Evolutionary conservation across 2,329 filamentous ascomycete species (phyloP), one percentile per base, ranked within the genome.

Genomic region (Ustilaginoidea virens): DNA sequence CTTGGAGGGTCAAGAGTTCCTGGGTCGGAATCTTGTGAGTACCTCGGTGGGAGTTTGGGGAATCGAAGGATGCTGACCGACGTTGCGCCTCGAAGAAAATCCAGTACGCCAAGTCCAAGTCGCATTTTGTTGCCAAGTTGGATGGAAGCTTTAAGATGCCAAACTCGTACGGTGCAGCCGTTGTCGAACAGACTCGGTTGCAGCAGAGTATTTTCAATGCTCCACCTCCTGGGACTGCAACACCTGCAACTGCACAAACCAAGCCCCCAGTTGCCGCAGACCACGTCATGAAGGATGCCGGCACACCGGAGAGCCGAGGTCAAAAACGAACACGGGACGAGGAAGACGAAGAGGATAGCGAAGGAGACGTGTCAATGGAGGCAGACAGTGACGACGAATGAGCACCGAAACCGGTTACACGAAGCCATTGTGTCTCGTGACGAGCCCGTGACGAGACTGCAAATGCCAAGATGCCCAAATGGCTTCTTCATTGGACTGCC

Each of bases 91-190:
- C 16, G n/a, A 35, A 96, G 87, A 80, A 75, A 70, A 85, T 98
- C 42, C 66, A 77, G 39, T 98, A 96, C 52, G 85, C 81, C 33
- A 93, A 86, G 53, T 74, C 76, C 33, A 87, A 87, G 48, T 94
- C 86, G 4, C 68, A 93, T 51, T 78, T 80, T 15, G 73, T 98
- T 36, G 74, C 83, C 19, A 93, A 92, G 53, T 73, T 98, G 30
- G 86, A 93, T 40, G 90, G 90, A 37, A 87, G 82, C 10, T 93
- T 85, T 57, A 75, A 76, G 46, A 66, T 80, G 41, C 74, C 81
- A 10, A 58, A 56, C 17, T 54, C 55, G 23, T 56, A 62, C 13
- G 63, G 58, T 17, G 63, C 66, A 32, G 58, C 61, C 29, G 61
- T 58, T 23, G 67, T 72, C 30, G 68, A 72, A 43, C 69, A 79